Percentiles rank a stretch among this genome's conserved stretches.
Conservation (phyloP, 1,284 basidiomycete genomes). For the Apiotrichum porosum region DNA sequence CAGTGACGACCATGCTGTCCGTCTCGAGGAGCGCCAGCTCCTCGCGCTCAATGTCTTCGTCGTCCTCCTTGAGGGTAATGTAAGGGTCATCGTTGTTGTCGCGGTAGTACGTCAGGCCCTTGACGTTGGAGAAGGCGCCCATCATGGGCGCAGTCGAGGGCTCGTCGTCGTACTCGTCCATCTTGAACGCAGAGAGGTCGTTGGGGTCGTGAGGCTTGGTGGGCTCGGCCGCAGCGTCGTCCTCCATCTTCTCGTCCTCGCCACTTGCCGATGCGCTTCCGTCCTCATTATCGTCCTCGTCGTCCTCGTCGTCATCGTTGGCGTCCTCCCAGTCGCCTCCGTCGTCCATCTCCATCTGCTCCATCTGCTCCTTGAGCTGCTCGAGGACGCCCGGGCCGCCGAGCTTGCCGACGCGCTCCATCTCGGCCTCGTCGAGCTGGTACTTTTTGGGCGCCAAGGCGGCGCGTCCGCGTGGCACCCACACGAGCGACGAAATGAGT, state of each 20-base stretch:
- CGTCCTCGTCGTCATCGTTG: constrained; percentile 29
- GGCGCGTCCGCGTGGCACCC: constrained; percentile 81
- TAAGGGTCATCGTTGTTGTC: constrained; percentile 95
- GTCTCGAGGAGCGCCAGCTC: constrained; percentile 84
- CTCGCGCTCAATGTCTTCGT: constrained; percentile 76
- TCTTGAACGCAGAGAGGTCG: constrained; percentile 83
- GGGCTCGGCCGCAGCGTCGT: constrained; percentile 39
- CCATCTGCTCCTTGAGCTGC: constrained; percentile 70
- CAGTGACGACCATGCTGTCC: constrained; percentile 87
- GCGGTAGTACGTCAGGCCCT: constrained; percentile 86
- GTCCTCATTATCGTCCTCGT: constrained; percentile 41
- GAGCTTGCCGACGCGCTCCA: constrained; percentile 82
- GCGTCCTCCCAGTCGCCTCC: constrained; percentile 43
- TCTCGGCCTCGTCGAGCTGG: constrained; percentile 82
- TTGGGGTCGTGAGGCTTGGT: constrained; percentile 55
- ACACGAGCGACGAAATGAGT: constrained; percentile 55
- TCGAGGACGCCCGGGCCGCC: constrained; percentile 79
- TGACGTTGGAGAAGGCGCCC: constrained; percentile 94
- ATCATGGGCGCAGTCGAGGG: constrained; percentile 52
- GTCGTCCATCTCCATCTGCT: constrained; percentile 61
- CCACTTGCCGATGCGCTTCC: background rate
- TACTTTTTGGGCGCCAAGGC: constrained; percentile 78
- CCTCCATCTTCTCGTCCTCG: constrained; percentile 31
- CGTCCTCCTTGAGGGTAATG: constrained; percentile 86
- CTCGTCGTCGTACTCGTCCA: constrained; percentile 92